Conservation (phyloP, 1,284 basidiomycete species). For the Fomitopsis pinicola region DNA sequence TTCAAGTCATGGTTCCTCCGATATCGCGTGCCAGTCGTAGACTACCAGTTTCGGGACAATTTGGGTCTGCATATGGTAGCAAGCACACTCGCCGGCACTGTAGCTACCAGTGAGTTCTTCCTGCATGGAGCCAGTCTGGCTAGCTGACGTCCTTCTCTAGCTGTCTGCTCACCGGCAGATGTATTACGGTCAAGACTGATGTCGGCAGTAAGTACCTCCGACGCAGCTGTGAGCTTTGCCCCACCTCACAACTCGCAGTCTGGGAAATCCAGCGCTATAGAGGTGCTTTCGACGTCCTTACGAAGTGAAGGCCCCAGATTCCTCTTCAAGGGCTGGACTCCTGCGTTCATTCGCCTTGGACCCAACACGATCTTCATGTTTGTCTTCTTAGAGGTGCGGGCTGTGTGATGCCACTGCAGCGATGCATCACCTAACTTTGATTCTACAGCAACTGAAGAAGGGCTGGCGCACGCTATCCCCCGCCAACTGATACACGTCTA, state of each 20-base stretch:
- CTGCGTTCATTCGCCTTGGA: conserved; percentile 79
- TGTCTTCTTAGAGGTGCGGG: conserved; percentile 72
- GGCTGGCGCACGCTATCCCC: conserved; percentile 39
- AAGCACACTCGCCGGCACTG: conserved; percentile 73
- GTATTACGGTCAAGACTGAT: conserved; percentile 79
- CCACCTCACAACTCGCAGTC: conserved; percentile 22
- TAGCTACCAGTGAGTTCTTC: conserved; percentile 72
- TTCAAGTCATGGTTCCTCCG: conserved; percentile 72
- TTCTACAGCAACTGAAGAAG: conserved; percentile 59
- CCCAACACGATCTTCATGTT: conserved; percentile 85
- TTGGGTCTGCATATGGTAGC: conserved; percentile 61
- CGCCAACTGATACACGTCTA: conserved; percentile 1
- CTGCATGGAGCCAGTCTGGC: not conserved
- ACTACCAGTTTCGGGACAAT: conserved; percentile 70
- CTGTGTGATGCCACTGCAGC: not conserved
- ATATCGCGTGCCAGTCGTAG: conserved; percentile 48
- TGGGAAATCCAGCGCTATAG: conserved; percentile 39
- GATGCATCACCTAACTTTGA: not conserved
- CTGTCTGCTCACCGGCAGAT: conserved; percentile 86
- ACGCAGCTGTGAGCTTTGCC: not conserved
- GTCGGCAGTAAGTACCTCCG: conserved; percentile 50
- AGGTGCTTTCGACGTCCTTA: conserved; percentile 54
- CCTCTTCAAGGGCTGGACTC: conserved; percentile 88
- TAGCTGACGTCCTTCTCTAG: conserved; percentile 30
- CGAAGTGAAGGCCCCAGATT: conserved; percentile 76